Conservation (phyloP, 2,329 filamentous ascomycete species). For the Calonectria pseudoturangicola region DNA sequence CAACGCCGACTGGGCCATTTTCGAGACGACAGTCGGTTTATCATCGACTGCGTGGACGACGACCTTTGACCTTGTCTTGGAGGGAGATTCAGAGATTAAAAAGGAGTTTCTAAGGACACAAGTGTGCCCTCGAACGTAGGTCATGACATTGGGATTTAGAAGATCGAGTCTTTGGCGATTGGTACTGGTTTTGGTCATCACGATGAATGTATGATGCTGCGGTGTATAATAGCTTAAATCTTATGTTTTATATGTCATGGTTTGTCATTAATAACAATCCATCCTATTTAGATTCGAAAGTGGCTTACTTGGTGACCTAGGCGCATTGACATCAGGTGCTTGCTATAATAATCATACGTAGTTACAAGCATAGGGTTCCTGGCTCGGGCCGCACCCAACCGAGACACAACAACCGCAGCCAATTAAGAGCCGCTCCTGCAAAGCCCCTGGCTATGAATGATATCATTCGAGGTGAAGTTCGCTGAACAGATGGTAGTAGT, state of each 20-base stretch:
- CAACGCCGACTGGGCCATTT: constrained; percentile 29
- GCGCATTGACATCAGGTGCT: no score
- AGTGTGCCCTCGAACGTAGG: constrained; percentile 27
- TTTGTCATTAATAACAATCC: background rate
- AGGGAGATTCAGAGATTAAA: constrained; percentile 25
- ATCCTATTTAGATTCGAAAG: no score
- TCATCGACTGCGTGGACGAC: constrained; percentile 39
- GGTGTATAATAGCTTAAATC: background rate
- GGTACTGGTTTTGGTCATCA: background rate
- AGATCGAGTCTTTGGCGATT: background rate
- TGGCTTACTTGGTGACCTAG: no score
- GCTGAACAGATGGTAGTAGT: no score
- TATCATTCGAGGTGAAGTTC: no score
- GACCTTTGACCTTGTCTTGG: constrained; percentile 41
- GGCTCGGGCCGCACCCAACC: no score
- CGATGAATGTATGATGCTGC: background rate
- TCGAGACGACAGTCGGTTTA: constrained; percentile 31
- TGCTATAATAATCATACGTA: no score
- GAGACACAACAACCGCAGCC: no score
- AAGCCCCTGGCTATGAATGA: no score
- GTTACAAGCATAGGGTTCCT: no score
- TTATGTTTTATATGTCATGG: background rate
- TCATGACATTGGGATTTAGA: no score
- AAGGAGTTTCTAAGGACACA: constrained; percentile 42
- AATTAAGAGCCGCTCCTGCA: no score